phyloP scores from a whole-genome alignment of 495 filamentous ascomycete species.

The Trichoderma orchidacearum region DNA sequence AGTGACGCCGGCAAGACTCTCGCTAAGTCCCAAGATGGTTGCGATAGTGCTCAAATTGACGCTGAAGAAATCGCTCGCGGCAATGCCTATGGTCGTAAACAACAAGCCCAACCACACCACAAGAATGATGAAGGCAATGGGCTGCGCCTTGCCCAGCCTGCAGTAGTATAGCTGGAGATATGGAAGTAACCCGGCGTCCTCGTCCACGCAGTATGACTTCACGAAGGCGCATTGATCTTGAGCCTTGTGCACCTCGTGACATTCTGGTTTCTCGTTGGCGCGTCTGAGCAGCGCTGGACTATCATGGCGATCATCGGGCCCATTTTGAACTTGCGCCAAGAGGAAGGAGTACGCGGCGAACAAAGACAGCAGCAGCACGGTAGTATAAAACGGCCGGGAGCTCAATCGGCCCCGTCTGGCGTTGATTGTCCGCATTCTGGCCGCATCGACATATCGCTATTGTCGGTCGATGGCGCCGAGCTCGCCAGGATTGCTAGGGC shows the following conservation, averaged over 20 bases:
- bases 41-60: slow-evolving; percentile 91
- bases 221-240: slow-evolving; percentile 81
- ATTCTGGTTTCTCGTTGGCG: slow-evolving; percentile 35
- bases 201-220: slow-evolving; percentile 65
- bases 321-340: slow-evolving; percentile 6
- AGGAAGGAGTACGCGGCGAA: slow-evolving; percentile 19
- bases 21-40: slow-evolving; percentile 76
- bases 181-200: slow-evolving; percentile 78
- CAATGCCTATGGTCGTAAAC: slow-evolving; percentile 97
- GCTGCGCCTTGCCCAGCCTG: slow-evolving; percentile 50
- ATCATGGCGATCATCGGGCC: background rate
- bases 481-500: background rate
- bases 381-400: slow-evolving; percentile 24
- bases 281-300: slow-evolving; percentile 1
- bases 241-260: slow-evolving; percentile 64
- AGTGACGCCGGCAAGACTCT: slow-evolving; percentile 92
- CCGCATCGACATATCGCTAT: background rate
- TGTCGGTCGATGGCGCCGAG: background rate
- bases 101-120: slow-evolving; percentile 76
- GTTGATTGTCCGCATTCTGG: background rate
- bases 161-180: slow-evolving; percentile 94
- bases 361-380: slow-evolving; percentile 18
- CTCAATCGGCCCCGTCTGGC: slow-evolving; percentile 7
- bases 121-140: slow-evolving; percentile 64
- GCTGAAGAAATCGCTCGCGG: slow-evolving; percentile 95